Evolutionary conservation across 2,329 filamentous ascomycete genomes (phyloP), one percentile per base, ranked within the genome.

Genomic region (Arthroderma sp.): DNA sequence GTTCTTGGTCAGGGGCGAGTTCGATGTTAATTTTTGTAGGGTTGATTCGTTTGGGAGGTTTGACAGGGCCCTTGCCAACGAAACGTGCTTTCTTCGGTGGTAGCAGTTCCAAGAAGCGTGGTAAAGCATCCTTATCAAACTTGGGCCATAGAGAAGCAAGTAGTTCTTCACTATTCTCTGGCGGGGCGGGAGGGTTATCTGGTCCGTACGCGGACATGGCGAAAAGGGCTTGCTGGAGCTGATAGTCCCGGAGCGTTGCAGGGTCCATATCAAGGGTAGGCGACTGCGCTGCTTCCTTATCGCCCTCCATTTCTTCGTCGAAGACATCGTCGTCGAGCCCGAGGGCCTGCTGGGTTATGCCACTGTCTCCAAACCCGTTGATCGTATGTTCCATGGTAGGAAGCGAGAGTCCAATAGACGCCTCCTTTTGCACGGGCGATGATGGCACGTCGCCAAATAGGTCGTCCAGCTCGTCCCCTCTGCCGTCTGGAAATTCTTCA

Each of bases 1-100:
- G 89, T 70, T 95, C 88, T 63, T 95, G 87, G 65, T 97, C 93
- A 51, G 82, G 79, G 2, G 88, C 86, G 35, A 97, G 76, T 60
- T 98, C 93, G 13, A 98, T 78, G 60, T 83, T 90, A 58, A 95
- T 79, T 71, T 98, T 98, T 19, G 86, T 91, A 0, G 90, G 89
- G 4, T 90, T 80, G 2, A 97, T 78, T 15, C 88, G 79, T 71
- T 91, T 93, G 0, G 90, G 88, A 41, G 84, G 84, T 71, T 90
- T 95, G 1, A 78, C 63, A 0, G 91, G 89, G 39, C 83, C 82
- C 71, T 95, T 93, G 58, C 86, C 85, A 61, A 87, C 79, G 71
- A 87, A 91, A 56, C 83, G 79, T 1, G 89, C 86, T 63, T 84
- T 84, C 69, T 91, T 90, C 4, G 86, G 84, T 2, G 88, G 88